Base-by-base conservation (phyloP, 345 rosid genomes). In the Lepidium sativum region DNA sequence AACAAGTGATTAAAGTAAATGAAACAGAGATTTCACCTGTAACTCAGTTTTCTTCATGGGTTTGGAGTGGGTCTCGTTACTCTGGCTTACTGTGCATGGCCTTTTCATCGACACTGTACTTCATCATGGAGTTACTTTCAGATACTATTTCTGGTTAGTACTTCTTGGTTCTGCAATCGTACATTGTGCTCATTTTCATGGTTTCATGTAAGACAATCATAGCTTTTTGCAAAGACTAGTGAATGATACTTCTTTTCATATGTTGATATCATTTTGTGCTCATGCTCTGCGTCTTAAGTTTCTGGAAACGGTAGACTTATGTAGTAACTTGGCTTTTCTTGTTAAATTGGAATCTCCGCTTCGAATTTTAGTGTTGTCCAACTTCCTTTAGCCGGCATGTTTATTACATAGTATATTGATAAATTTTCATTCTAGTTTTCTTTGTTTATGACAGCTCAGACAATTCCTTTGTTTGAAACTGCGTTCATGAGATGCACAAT, bases 1-100 rank as follows among this genome's bases (percentile, higher is more conserved):
- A 85, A 71, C 82, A 80, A 65, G 80, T 74, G 72, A 43, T 71
- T 71, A 82, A 72, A 74, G 63, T 66, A 27, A 44, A 58, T 1
- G 95, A 92, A 70, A 45, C 72, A 1, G 98, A 92, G 76, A 75
- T 73, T 37, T 80, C 81, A 25, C 74, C 80, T 0, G 41, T 83
- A 5, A 52, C 71, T 51, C 84, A 77, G 70, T 71, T 78, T 62
- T 18, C 78, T 63, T 63, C 74, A 55, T 89, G 96, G 92, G 53
- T 87, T 51, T 89, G 98, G 98, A 81, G 74, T 78, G 98, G 96
- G 17, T 88, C 98, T 54, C 82, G 92, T 75, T 86, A 82, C 78
- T 86, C 98, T 47, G 96, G 98, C 66, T 69, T 89, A 34, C 15
- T 85, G n/a, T 86, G 96, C 39, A 78, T 82, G 83, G 84, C 82